These are phyloP conservation scores for Yamadazyma aaseri DNA, from an alignment of 1,139 yeast species.

Conservation along the genomic window DNA sequence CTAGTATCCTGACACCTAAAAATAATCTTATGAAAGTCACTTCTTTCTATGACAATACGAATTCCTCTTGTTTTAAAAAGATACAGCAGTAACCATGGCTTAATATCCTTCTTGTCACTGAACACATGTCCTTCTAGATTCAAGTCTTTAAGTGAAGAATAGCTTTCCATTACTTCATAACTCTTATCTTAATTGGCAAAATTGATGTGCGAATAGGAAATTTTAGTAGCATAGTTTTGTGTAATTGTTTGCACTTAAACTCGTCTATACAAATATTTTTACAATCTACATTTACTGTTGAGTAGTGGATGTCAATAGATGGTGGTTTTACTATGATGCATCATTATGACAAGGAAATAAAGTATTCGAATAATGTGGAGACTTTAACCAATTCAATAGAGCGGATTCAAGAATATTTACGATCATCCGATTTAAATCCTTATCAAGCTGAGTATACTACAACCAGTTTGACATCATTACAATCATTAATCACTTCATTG, in stretches of 20 bases:
- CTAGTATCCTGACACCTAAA: conserved; percentile 57
- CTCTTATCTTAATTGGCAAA: no score
- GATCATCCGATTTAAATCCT: conserved; percentile 4
- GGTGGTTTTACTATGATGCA: no score
- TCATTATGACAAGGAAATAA: no score
- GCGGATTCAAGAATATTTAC: background rate
- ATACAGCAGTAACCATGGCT: conserved; percentile 64
- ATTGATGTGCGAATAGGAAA: no score
- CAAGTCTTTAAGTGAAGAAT: conserved; percentile 10
- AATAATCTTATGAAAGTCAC: conserved; percentile 58
- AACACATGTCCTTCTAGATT: conserved; percentile 13
- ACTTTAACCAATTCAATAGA: no score
- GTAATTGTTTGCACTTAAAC: no score
- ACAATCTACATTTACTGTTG: no score
- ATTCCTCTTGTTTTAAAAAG: conserved; percentile 50
- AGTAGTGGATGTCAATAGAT: no score
- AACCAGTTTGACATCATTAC: conserved; percentile 10
- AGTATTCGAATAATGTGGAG: no score
- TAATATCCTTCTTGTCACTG: conserved; percentile 40
- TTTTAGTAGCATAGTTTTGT: no score
- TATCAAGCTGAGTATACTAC: conserved; percentile 14
- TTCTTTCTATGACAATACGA: conserved; percentile 64
- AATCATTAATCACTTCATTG: conserved; percentile 5
- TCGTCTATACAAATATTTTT: no score
- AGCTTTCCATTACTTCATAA: conserved; percentile 3